These are phyloP conservation scores for Aspergillus melleus DNA, from an alignment of 2,329 filamentous ascomycete species.

Conservation along the genomic window DNA sequence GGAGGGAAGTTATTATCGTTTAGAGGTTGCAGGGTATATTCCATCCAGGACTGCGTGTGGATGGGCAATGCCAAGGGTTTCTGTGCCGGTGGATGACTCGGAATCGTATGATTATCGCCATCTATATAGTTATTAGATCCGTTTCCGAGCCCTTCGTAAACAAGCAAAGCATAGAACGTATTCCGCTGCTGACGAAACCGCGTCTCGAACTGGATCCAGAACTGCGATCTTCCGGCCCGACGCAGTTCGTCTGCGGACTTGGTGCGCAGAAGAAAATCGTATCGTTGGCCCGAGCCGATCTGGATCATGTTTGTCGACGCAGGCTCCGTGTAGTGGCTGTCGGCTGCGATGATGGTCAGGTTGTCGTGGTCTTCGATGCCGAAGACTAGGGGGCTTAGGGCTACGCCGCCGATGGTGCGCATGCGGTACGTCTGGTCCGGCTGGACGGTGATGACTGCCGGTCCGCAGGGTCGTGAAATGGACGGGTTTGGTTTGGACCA, in stretches of 20 bases:
- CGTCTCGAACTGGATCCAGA: slow-evolving; percentile 42
- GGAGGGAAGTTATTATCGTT: no score
- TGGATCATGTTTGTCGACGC: slow-evolving; percentile 52
- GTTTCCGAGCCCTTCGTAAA: slow-evolving; percentile 26
- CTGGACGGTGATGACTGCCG: slow-evolving; percentile 58
- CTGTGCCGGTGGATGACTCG: no score
- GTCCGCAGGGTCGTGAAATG: slow-evolving; percentile 59
- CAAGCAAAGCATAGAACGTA: slow-evolving; percentile 29
- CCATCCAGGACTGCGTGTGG: no score
- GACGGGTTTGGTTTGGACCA: slow-evolving; percentile 42
- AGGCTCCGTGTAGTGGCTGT: slow-evolving; percentile 43
- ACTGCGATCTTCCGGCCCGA: slow-evolving; percentile 46
- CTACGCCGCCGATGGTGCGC: slow-evolving; percentile 59
- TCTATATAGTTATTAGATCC: no score
- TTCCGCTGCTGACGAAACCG: slow-evolving; percentile 25
- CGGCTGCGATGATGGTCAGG: slow-evolving; percentile 61
- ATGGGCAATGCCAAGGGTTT: no score
- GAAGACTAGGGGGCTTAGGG: slow-evolving; percentile 55
- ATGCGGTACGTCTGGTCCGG: slow-evolving; percentile 63
- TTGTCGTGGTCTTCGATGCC: slow-evolving; percentile 57
- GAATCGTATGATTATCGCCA: no score
- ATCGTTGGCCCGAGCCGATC: slow-evolving; percentile 61
- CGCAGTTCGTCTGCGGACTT: slow-evolving; percentile 40
- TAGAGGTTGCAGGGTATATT: no score
- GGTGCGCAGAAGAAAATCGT: slow-evolving; percentile 56